phyloP scores from a whole-genome alignment of 1,139 yeast species.

The Geotrichum australiense region DNA sequence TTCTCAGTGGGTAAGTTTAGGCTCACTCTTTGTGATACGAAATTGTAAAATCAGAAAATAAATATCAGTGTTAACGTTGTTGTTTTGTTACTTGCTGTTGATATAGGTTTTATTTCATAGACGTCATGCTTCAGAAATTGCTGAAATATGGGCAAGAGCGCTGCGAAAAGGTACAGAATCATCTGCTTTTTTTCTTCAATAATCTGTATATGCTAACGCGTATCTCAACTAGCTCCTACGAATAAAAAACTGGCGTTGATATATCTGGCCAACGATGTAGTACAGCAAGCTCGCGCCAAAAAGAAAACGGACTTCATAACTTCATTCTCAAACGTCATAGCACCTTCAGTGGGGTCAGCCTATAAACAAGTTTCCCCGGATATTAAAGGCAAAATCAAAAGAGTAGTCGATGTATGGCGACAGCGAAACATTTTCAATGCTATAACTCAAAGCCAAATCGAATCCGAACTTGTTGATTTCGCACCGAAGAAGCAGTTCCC shows the following conservation, averaged over 20 bases:
- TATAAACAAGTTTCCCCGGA: constrained; percentile 31
- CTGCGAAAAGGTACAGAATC: constrained; percentile 30
- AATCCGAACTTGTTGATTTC: constrained; percentile 29
- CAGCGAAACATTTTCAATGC: constrained; percentile 53
- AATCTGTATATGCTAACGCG: background rate
- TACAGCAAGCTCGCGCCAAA: constrained; percentile 70
- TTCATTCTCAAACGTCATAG: constrained; percentile 49
- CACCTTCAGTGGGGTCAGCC: constrained; percentile 34
- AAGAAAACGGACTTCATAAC: constrained; percentile 51
- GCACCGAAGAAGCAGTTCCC: constrained; percentile 9
- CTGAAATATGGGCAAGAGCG: constrained; percentile 54
- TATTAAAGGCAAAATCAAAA: constrained; percentile 48
- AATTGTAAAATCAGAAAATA: background rate
- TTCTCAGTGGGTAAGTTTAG: constrained; percentile 62
- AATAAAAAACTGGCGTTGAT: constrained; percentile 52
- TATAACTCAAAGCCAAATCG: constrained; percentile 42
- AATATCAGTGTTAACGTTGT: background rate
- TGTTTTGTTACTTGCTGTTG: background rate
- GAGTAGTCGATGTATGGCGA: constrained; percentile 70
- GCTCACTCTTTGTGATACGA: background rate
- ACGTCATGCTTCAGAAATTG: constrained; percentile 54
- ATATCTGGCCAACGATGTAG: constrained; percentile 76
- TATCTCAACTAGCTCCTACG: constrained; percentile 30
- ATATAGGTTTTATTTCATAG: constrained; percentile 53
- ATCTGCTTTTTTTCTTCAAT: background rate